Base-by-base conservation (phyloP, 73 alveolate species). In the Paramecium biaurelia region DNA sequence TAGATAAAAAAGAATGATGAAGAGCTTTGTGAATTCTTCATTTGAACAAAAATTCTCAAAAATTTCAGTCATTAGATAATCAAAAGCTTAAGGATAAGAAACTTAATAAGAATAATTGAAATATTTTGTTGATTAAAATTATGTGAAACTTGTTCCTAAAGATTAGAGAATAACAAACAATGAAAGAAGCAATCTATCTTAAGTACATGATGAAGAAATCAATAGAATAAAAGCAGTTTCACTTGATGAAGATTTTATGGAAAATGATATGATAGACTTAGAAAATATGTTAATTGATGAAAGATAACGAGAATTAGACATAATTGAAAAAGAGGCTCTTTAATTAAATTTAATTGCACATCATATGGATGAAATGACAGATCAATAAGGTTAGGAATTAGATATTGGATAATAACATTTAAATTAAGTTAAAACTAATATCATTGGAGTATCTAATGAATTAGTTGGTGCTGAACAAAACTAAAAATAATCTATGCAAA, bases 231-330 rank as follows among this genome's bases (percentile, higher is more conserved):
- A 79, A 47, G 32, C 90, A 23, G 70, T 43, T 23, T 79, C 90
- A 14, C 43, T 79, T 5, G 90, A 79, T 43, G 70, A 79, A 42
- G 90, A 47, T 24, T 38, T 20, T 21, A 12, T 43, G 0, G 90
- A 79, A 30, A 26, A 21, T n/a, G 90, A 79, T 79, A 47, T 79
- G 45, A 79, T 79, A 5, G 90, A 79, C 47, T 43, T 79, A 43
- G 90, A 79, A 79, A 79, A 79, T 79, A 41, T 43, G 74, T 45
- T 79, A 38, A 79, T 79, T 79, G 90, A 79, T 38, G 90, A 79
- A n/a, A 79, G 90, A 79, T 45, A 79, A 79, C n/a, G 74, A 4
- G 90, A 79, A 45, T 79, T 79, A 26, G 90, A 79, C 15, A 1
- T 30, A 11, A 79, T 79, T 43, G 90, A 79, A 45, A 79, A 42